Evolutionary conservation across 2,329 filamentous ascomycete genomes (phyloP), one percentile per base, ranked within the genome.

Genomic region (Metarhizium sp.): DNA sequence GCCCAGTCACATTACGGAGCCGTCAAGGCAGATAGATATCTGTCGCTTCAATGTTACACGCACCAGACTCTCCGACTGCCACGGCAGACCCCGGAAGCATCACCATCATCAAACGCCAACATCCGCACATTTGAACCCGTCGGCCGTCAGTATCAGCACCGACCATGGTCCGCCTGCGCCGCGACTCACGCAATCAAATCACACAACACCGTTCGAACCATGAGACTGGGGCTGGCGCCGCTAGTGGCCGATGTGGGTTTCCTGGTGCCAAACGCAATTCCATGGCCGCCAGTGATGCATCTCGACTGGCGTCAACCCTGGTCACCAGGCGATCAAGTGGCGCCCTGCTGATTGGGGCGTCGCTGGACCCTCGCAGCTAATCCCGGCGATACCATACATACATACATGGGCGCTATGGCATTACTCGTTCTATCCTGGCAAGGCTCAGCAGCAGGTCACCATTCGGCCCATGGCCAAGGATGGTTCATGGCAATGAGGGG

Each of bases 261-360:
- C 53, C 47, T 54, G 42, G 40, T 38, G 53, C 54, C 50, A 50
- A 55, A 46, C 42, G 54, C 50, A 52, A 52, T 55, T 55, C 42
- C 50, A 52, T 43, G 43, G 40, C 42, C 40, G 46, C 25, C 47
- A 18, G 47, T 45, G 34, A 32, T 51, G 40, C 53, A 50, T 55
- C 53, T 51, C 29, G 40, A 30, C 48, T 25, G 20, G 38, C 49
- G 40, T 50, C 30, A 29, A 53, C 53, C 50, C 50, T 46, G 46
- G 55, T 56, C 55, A 51, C 42, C 49, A 48, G 51, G 51, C 51
- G 55, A 54, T 56, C n/a, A 40, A 51, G 51, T 20, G 38, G 47
- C 51, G 51, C 51, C 47, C 51, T 54, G 51, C 55, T 53, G 55
- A 57, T 57, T 57, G 48, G 55, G 51, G 32, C 30, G 16, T 18